Base-by-base conservation (phyloP, 2,329 filamentous ascomycete genomes). In the Davidsoniella virescens region DNA sequence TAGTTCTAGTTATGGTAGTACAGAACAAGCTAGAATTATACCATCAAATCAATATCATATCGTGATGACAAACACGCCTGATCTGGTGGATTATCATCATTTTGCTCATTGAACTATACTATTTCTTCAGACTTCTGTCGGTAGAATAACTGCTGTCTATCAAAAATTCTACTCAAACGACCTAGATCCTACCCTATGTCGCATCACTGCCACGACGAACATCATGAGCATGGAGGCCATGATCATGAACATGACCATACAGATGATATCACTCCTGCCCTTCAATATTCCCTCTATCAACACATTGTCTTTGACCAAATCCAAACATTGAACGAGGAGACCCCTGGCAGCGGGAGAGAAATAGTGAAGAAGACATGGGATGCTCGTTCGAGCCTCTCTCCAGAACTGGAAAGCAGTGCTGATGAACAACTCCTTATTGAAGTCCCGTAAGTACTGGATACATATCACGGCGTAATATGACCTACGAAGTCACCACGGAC, bases 341-440 rank as follows among this genome's bases (percentile, higher is more conserved):
- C 66, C 12, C 67, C 78, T 6, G 76, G 80, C 53, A 75, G 80
- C 0, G 92, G 88, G 16, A 75, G 76, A 57, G 76, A 75, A 1
- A 75, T 96, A 26, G 77, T 93, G 36, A 80, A 87, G 67, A 98
- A 98, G 72, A 86, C 87, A 51, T 98, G 88, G 88, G 75, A 76
- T 5, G 82, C 96, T 65, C 72, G 92, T 50, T 64, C 95, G 54
- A 65, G 77, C 14, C 64, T 73, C 2, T 68, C 78, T 58, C 86
- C 87, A 0, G 84, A 93, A 66, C 72, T 98, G 26, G 76, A 75
- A 59, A 94, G 87, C 61, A 85, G 93, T 62, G 80, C 82, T 0
- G 92, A 96, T 62, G 87, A 94, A 69, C 87, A 98, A 68, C 66
- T 98, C n/a, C 69, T 98, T 51, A 86, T 98, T 73, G 81, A 82